Conservation (phyloP, 2,329 filamentous ascomycete genomes). For the Ploettnerulaceae sp. region DNA sequence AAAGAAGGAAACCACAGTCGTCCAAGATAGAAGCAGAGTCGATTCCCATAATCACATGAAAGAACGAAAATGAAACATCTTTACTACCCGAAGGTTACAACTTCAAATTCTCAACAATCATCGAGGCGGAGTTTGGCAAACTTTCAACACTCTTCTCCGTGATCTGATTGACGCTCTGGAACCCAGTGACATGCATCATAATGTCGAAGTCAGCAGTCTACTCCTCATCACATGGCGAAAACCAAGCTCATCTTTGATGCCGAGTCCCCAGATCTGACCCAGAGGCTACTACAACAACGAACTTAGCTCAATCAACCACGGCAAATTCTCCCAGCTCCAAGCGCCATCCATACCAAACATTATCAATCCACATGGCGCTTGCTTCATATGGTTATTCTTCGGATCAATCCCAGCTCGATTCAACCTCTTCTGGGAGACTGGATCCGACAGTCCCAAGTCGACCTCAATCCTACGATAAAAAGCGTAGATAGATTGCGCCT, state of each 20-base stretch:
- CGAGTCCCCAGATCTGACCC: conserved; percentile 56
- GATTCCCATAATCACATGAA: no score
- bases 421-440: conserved; percentile 52
- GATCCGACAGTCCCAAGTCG: conserved; percentile 54
- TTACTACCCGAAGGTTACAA: conserved; percentile 2
- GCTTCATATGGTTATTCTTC: conserved; percentile 47
- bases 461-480: conserved; percentile 58
- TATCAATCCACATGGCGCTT: conserved; percentile 57
- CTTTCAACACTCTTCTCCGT: conserved; percentile 39
- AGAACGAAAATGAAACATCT: no score
- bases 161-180: conserved; percentile 48
- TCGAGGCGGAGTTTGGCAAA: conserved; percentile 38
- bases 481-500: conserved; percentile 53
- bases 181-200: conserved; percentile 54
- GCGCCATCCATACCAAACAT: conserved; percentile 59
- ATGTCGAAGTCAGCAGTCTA: conserved; percentile 60
- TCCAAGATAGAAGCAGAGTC: no score
- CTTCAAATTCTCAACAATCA: conserved; percentile 36
- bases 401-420: conserved; percentile 49
- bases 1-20: no score
- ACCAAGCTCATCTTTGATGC: conserved; percentile 55
- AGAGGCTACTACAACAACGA: conserved; percentile 58
- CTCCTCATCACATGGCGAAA: conserved; percentile 58
- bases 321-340: conserved; percentile 58
- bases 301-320: conserved; percentile 57